Conservation (phyloP, 2,329 filamentous ascomycete genomes). For the Pyrenophora graminea region DNA sequence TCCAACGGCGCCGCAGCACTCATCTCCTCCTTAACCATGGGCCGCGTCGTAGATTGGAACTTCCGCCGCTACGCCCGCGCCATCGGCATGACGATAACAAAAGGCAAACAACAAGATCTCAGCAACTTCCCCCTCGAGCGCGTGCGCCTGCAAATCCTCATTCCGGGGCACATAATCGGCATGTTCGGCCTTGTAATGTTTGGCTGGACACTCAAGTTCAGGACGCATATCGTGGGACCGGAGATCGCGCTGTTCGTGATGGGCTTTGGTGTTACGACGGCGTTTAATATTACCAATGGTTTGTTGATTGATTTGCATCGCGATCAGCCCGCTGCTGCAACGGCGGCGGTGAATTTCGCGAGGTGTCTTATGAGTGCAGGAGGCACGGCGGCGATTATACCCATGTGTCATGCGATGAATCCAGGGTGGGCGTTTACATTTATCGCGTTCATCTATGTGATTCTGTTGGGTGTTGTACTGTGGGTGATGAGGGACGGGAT, state of each 20-base stretch:
- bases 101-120: slow-evolving; percentile 61
- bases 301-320: slow-evolving; percentile 52
- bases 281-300: slow-evolving; percentile 51
- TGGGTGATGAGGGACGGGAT: slow-evolving; percentile 41
- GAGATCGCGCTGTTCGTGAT: slow-evolving; percentile 59
- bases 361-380: slow-evolving; percentile 46
- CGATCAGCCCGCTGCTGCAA: slow-evolving; percentile 47
- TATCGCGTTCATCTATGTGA: slow-evolving; percentile 35
- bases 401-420: slow-evolving; percentile 50
- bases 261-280: slow-evolving; percentile 60
- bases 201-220: slow-evolving; percentile 49
- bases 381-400: slow-evolving; percentile 45
- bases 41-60: slow-evolving; percentile 67
- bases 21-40: slow-evolving; percentile 34
- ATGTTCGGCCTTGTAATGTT: slow-evolving; percentile 45
- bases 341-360: slow-evolving; percentile 45
- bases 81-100: slow-evolving; percentile 64
- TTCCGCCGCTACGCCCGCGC: slow-evolving; percentile 69
- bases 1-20: slow-evolving; percentile 34
- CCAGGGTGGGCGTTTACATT: slow-evolving; percentile 55
- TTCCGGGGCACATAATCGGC: slow-evolving; percentile 43
- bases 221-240: slow-evolving; percentile 47
- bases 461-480: slow-evolving; percentile 30
- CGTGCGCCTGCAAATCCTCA: slow-evolving; percentile 48
- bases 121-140: slow-evolving; percentile 55